phyloP scores from a whole-genome alignment of 768 basidiomycete species.

The Termitomyces bulborhizus region DNA sequence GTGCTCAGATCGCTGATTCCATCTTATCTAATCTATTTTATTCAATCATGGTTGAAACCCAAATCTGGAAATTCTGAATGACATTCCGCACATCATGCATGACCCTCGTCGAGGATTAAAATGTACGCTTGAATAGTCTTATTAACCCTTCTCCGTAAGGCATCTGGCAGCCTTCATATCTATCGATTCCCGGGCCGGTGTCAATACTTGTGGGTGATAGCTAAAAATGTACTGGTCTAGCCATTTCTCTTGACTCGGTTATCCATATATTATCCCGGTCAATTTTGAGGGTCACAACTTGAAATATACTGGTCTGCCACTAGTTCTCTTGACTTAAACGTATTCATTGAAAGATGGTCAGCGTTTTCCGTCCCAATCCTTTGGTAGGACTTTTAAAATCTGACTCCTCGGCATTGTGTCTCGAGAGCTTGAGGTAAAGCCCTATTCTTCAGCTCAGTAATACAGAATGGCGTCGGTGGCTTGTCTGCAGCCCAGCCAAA shows the following conservation, averaged over 20 bases:
- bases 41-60: not conserved
- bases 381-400: too few species aligned
- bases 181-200: not conserved
- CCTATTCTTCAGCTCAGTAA: too few species aligned
- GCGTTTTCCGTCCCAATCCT: not conserved
- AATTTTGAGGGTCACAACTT: not conserved
- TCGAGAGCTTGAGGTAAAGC: too few species aligned
- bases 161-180: not conserved
- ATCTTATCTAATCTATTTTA: constrained; percentile 6
- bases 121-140: too few species aligned
- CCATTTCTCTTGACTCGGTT: too few species aligned
- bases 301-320: too few species aligned
- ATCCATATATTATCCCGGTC: not conserved
- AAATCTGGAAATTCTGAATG: too few species aligned
- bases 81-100: too few species aligned
- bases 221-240: not conserved
- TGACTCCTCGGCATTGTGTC: not conserved
- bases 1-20: not conserved
- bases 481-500: not conserved
- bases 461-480: not conserved
- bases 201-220: too few species aligned
- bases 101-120: too few species aligned
- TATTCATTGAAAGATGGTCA: not conserved
- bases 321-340: too few species aligned
- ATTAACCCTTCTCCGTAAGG: too few species aligned